phyloP scores from a whole-genome alignment of 305 asterid genomes.

The Fraxinus greggii region DNA sequence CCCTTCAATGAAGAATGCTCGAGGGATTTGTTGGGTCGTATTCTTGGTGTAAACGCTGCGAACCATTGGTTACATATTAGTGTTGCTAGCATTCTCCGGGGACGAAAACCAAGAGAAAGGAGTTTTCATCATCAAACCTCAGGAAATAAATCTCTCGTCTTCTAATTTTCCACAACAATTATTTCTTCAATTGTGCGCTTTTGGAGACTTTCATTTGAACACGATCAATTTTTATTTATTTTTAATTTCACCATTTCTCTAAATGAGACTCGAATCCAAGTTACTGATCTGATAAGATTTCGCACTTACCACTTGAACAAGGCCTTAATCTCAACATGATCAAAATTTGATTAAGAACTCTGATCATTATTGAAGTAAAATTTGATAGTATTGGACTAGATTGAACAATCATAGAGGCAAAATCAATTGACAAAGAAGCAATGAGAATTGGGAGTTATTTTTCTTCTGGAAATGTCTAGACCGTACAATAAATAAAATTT shows the following conservation, averaged over 20 bases:
- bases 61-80: neutral
- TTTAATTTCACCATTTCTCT: no score
- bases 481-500: neutral
- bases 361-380: neutral
- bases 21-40: neutral
- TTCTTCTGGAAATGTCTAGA: conserved; percentile 14
- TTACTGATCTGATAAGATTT: neutral
- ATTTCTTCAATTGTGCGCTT: no score
- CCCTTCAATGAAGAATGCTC: neutral
- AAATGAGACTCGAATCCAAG: neutral
- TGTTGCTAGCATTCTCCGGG: neutral
- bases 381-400: neutral
- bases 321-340: neutral
- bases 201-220: no score
- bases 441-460: conserved; percentile 27
- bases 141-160: no score
- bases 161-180: no score
- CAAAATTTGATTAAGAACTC: neutral
- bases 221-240: no score
- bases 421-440: conserved; percentile 27
- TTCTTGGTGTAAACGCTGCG: neutral
- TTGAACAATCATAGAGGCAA: neutral
- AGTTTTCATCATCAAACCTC: no score
- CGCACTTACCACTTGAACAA: neutral
- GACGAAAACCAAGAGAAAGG: neutral